Conservation (phyloP, 2,329 filamentous ascomycete genomes). For the Sarocladium kiliense region DNA sequence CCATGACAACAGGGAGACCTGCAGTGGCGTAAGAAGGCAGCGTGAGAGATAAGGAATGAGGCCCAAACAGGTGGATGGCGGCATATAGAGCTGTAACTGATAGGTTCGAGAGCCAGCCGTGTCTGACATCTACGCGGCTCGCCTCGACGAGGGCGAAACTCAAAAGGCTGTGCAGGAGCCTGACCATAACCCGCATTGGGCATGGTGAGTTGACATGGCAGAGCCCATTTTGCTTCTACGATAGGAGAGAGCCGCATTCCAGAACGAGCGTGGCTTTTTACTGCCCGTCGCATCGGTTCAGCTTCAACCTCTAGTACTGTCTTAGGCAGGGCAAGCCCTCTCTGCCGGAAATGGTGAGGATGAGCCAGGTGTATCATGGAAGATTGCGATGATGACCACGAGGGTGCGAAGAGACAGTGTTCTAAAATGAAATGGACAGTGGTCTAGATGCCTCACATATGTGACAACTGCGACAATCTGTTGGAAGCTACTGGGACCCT, state of each 20-base stretch:
- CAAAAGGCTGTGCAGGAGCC: neutral
- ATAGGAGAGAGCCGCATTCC: neutral
- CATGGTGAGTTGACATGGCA: neutral
- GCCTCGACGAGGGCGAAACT: neutral
- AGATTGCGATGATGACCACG: slow-evolving; percentile 2
- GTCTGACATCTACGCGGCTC: neutral
- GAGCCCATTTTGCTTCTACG: neutral
- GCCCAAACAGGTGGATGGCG: neutral
- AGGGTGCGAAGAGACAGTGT: slow-evolving; percentile 3
- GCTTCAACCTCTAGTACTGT: neutral
- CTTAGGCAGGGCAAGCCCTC: neutral
- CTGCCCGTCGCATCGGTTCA: neutral
- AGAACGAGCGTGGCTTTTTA: slow-evolving; percentile 6
- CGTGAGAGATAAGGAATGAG: neutral
- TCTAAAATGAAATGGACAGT: neutral
- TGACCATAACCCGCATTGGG: neutral
- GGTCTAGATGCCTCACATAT: neutral
- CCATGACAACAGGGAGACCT: neutral
- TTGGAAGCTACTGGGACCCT: neutral
- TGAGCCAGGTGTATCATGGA: neutral
- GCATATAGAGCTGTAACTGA: neutral
- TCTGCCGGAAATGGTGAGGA: neutral
- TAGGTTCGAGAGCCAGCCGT: neutral
- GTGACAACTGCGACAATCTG: neutral
- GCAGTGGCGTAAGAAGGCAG: neutral